Evolutionary conservation across 305 asterid species (phyloP).

Genomic region (Solanum hybrid): DNA sequence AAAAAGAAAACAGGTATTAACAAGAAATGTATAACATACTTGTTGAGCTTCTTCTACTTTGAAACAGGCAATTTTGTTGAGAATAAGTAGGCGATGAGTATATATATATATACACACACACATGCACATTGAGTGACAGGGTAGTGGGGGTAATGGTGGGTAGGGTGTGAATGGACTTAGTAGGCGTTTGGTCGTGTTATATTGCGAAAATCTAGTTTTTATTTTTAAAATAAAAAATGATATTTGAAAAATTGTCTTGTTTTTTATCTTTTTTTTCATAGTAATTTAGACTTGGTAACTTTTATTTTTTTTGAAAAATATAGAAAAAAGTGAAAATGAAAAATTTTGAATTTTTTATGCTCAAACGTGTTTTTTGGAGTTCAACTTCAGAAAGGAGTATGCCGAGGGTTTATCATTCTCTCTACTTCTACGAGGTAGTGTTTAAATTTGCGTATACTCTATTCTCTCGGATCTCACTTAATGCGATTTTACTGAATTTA

Average conservation of each 20-base stretch:
- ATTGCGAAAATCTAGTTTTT: not conserved
- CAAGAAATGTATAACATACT: not conserved
- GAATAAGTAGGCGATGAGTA: not conserved
- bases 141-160: not conserved
- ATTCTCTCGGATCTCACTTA: rapidly evolving
- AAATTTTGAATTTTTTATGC: no score
- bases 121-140: not conserved
- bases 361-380: not conserved
- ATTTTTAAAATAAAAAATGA: not conserved
- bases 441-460: not conserved
- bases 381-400: not conserved
- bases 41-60: conserved; percentile 1
- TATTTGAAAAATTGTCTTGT: not conserved
- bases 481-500: not conserved
- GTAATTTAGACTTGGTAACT: not conserved
- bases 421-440: rapidly evolving
- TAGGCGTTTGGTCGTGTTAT: not conserved
- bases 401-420: not conserved
- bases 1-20: not conserved
- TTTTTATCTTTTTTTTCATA: not conserved
- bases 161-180: not conserved
- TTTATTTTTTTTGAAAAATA: not conserved
- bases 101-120: not conserved
- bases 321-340: not conserved
- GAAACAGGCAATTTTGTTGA: not conserved